Evolutionary conservation across 768 basidiomycete genomes (phyloP), one percentile per base, ranked within the genome.

Genomic region (Boletus vermiculosoides): DNA sequence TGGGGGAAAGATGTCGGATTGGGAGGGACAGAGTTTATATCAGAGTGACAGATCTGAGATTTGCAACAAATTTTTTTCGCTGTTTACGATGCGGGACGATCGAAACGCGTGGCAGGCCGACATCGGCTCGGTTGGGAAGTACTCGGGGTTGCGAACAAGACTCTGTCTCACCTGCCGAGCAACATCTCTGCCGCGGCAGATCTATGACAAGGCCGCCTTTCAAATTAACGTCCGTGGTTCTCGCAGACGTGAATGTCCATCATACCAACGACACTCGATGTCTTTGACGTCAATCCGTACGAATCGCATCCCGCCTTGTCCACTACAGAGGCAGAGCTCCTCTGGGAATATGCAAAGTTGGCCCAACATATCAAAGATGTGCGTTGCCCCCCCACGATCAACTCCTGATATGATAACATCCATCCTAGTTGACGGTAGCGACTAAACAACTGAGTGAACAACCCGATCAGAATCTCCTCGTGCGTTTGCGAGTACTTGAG

Each of bases 341-440:
- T 97, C 37, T 94, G 92, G 90, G 94, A 97, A 70, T 96, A 96
- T 69, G 90, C 92, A 31, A 92, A 92, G 64, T 79, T 96, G 18
- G 85, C 88, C 0, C 83, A 90, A 49, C 84, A 92, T 69, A 76
- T 95, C 61, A 91, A 87, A 70, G 77, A 80, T 70, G 94, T 95
- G 60, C 59, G 84, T 73, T 37, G 2, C 18, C 23, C 6, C n/a
- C 54, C 10, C 22, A 7, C 2, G 23, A 25, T 28, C 22, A 2
- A 6, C 6, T 15, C 40, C 11, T 30, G 48, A 33, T 28, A 28
- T 44, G 11, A 44, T 34, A 6, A 55, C 55, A 36, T 16, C 54
- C 40, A 15, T 20, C 45, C 8, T 60, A 92, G 92, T 71, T 91
- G 51, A 80, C 86, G 13, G 72, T 77, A 41, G 81, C 83, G 69